Conservation (phyloP, 1,284 basidiomycete species). For the Papiliotrema terrestris region DNA sequence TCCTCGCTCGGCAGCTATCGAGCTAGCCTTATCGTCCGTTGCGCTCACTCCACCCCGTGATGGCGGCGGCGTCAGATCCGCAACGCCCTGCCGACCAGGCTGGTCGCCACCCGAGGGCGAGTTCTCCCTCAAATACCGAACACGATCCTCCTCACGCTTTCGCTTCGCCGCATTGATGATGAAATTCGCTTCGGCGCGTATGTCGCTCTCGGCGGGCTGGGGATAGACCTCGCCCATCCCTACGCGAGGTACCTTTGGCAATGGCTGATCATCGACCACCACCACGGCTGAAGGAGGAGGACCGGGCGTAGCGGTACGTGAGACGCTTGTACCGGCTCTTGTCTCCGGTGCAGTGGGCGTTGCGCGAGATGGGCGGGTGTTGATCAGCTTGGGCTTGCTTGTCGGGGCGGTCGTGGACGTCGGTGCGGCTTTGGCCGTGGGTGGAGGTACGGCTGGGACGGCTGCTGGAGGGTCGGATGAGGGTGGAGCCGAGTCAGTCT, state of each 20-base stretch:
- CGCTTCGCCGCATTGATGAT: constrained; percentile 24
- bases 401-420: not conserved
- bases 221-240: constrained; percentile 32
- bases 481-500: not conserved
- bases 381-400: not conserved
- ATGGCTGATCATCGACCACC: constrained; percentile 17
- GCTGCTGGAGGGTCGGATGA: not conserved
- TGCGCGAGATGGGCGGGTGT: no score
- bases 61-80: no score
- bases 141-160: constrained; percentile 8
- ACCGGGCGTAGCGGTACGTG: no score
- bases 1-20: not conserved
- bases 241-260: constrained; percentile 20
- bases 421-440: not conserved
- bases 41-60: not conserved
- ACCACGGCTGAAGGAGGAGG: no score
- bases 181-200: constrained; percentile 27
- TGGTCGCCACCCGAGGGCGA: not conserved
- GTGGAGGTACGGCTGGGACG: not conserved
- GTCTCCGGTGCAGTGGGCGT: no score
- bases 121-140: not conserved
- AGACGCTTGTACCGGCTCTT: no score
- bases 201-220: constrained; percentile 26
- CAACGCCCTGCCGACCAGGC: no score
- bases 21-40: not conserved